These are phyloP conservation scores for Penicillium tannophilum DNA, from an alignment of 495 filamentous ascomycete species.

Conservation along the genomic window DNA sequence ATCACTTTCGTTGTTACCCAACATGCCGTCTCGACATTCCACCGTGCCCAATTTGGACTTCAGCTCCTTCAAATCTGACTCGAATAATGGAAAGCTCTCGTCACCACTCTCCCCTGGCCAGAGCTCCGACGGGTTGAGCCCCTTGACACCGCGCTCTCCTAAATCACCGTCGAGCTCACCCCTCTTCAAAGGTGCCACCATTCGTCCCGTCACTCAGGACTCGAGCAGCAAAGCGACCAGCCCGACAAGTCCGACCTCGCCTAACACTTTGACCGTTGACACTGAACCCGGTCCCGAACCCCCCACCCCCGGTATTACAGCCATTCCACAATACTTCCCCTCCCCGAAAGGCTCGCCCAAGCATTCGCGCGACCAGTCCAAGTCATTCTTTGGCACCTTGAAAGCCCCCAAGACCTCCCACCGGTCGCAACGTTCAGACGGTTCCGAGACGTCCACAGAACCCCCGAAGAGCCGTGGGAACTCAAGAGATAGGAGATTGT, in stretches of 20 bases:
- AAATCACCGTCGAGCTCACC: slow-evolving; percentile 47
- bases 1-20: slow-evolving; percentile 26
- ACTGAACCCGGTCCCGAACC: slow-evolving; percentile 38
- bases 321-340: slow-evolving; percentile 56
- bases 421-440: slow-evolving; percentile 41
- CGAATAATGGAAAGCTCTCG: slow-evolving; percentile 32
- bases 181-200: slow-evolving; percentile 45
- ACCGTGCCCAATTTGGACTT: slow-evolving; percentile 49
- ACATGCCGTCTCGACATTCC: slow-evolving; percentile 48
- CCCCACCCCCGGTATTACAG: slow-evolving; percentile 52
- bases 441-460: slow-evolving; percentile 41
- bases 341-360: slow-evolving; percentile 51
- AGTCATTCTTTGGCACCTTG: slow-evolving; percentile 58
- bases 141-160: slow-evolving; percentile 47
- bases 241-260: slow-evolving; percentile 36
- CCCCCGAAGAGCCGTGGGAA: slow-evolving; percentile 47
- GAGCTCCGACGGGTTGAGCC: slow-evolving; percentile 45
- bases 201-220: slow-evolving; percentile 48
- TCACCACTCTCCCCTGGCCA: slow-evolving; percentile 41
- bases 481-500: slow-evolving; percentile 43
- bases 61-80: slow-evolving; percentile 37
- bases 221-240: slow-evolving; percentile 38
- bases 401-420: slow-evolving; percentile 59
- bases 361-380: slow-evolving; percentile 55
- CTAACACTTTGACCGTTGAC: slow-evolving; percentile 18